These are phyloP conservation scores for Apiotrichum siamense DNA, from an alignment of 1,284 basidiomycete species.

Conservation along the genomic window DNA sequence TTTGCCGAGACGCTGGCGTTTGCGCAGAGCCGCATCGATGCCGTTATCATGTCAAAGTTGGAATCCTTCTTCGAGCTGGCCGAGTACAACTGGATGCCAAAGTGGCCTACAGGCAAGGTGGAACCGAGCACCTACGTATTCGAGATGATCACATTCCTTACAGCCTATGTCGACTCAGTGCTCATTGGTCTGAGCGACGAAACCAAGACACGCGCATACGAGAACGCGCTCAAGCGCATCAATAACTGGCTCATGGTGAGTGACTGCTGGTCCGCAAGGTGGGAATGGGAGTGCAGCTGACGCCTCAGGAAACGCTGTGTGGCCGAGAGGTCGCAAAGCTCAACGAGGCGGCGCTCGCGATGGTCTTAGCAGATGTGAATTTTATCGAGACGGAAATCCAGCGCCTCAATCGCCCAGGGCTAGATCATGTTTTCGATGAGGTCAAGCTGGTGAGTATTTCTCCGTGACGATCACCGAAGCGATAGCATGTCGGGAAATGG, in stretches of 20 bases:
- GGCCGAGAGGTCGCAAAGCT: slow-evolving; percentile 61
- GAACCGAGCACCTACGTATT: slow-evolving; percentile 82
- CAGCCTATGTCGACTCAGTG: slow-evolving; percentile 90
- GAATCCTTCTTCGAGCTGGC: slow-evolving; percentile 92
- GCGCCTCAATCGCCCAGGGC: slow-evolving; percentile 61
- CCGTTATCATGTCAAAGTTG: slow-evolving; percentile 84
- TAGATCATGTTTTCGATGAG: slow-evolving; percentile 72
- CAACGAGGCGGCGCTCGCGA: slow-evolving; percentile 82
- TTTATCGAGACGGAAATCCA: slow-evolving; percentile 79
- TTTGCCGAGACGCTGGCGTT: slow-evolving; percentile 66
- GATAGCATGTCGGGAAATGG: too few species aligned
- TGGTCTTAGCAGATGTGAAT: slow-evolving; percentile 72
- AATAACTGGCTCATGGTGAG: slow-evolving; percentile 73
- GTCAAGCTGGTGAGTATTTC: slow-evolving; percentile 71
- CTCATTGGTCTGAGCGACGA: slow-evolving; percentile 64
- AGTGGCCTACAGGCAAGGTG: slow-evolving; percentile 46
- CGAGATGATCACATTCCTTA: slow-evolving; percentile 93
- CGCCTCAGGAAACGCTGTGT: slow-evolving; percentile 32
- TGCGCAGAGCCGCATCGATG: slow-evolving; percentile 71
- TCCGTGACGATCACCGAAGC: too few species aligned
- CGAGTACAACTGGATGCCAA: slow-evolving; percentile 88
- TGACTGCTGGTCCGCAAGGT: too few species aligned
- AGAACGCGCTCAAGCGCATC: slow-evolving; percentile 76
- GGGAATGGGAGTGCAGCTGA: not conserved
- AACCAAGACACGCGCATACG: slow-evolving; percentile 83